Percentiles rank a stretch among this genome's conserved stretches.
phyloP scores from a whole-genome alignment of 73 alveolate genomes.

The Paramecium caudatum region DNA sequence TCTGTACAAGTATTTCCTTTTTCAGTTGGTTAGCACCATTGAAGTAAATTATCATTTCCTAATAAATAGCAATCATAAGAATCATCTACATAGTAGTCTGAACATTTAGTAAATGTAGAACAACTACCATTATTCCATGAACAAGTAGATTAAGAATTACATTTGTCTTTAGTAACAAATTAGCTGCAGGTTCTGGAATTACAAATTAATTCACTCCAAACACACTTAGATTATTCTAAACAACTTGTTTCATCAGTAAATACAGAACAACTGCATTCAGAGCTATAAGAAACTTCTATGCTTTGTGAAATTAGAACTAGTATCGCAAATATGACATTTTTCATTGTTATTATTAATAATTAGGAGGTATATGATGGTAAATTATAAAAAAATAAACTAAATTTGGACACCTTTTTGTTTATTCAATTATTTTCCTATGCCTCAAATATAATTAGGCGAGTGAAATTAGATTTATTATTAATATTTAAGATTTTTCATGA shows the following conservation, averaged over 20 bases:
- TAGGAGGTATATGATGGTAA: too few relatives aligned
- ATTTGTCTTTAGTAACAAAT: neutral
- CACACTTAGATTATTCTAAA: conserved; percentile 6
- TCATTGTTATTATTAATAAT: too few relatives aligned
- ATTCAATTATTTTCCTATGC: too few relatives aligned
- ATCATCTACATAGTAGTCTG: neutral
- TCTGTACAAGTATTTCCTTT: neutral
- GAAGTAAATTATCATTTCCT: neutral
- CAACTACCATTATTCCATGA: conserved; percentile 7
- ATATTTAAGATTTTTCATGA: too few relatives aligned
- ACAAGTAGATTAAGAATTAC: conserved; percentile 2
- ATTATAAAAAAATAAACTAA: too few relatives aligned
- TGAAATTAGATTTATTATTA: too few relatives aligned
- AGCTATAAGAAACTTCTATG: neutral
- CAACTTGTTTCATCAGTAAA: neutral
- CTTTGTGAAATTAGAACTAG: too few relatives aligned
- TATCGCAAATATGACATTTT: too few relatives aligned
- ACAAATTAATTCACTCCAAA: conserved; percentile 6
- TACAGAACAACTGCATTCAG: neutral
- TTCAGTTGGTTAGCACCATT: conserved; percentile 11
- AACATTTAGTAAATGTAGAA: conserved; percentile 23
- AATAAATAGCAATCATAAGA: conserved; percentile 40
- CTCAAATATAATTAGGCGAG: too few relatives aligned
- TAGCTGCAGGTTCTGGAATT: neutral
- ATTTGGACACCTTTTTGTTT: too few relatives aligned